phyloP scores from a whole-genome alignment of 371 early-diverging fungal genomes.

The Mortierella sp. region DNA sequence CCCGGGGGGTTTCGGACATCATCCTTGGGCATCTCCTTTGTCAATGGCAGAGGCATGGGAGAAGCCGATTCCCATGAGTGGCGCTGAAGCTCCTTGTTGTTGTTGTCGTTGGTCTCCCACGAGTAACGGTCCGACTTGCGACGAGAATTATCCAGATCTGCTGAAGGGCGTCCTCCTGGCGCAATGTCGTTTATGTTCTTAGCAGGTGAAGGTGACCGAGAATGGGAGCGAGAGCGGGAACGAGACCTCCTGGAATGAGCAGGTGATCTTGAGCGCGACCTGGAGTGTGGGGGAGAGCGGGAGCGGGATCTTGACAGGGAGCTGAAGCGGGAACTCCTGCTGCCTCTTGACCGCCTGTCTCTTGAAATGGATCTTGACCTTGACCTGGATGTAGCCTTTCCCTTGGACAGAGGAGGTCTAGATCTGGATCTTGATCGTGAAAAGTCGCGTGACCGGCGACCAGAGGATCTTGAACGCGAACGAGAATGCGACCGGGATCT shows the following conservation, averaged over 20 bases:
- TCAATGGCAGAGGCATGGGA: not conserved
- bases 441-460: conserved; percentile 3
- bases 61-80: not conserved
- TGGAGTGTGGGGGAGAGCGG: conserved; percentile 8
- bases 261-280: conserved; percentile 20
- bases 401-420: conserved; percentile 7
- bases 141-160: not conserved
- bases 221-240: not conserved
- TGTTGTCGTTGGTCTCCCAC: not conserved
- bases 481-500: conserved; percentile 15
- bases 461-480: conserved; percentile 4
- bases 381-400: conserved; percentile 11
- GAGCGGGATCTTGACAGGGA: conserved; percentile 22
- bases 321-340: not conserved
- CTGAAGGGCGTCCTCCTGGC: not conserved
- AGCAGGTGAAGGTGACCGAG: not conserved
- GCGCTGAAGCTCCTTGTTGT: not conserved
- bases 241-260: not conserved
- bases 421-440: conserved; percentile 35
- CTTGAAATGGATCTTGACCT: conserved; percentile 11
- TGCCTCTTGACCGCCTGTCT: conserved; percentile 1
- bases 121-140: conserved; percentile 12
- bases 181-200: not conserved
- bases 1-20: not conserved
- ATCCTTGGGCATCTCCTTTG: not conserved